Evolutionary conservation across 2,329 filamentous ascomycete genomes (phyloP).

Genomic region (Colletotrichum musicola): DNA sequence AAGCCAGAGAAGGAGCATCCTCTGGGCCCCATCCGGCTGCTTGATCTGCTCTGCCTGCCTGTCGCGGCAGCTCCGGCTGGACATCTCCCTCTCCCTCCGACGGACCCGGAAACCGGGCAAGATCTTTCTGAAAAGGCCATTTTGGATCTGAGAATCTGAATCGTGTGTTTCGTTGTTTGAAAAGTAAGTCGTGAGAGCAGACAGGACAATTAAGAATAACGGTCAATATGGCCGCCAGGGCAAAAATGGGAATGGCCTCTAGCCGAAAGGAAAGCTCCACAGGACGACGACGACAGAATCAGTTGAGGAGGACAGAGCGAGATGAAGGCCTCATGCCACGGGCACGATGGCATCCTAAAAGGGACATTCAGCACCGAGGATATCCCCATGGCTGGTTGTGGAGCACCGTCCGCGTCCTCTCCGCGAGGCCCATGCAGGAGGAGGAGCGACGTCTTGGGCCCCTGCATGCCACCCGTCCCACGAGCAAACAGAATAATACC

Average conservation of each 20-base stretch:
- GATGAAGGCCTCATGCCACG: slow-evolving; percentile 1
- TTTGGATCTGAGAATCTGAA: slow-evolving; percentile 26
- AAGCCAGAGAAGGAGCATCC: slow-evolving; percentile 50
- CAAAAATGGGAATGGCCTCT: slow-evolving; percentile 22
- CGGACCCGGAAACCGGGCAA: slow-evolving; percentile 48
- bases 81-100: slow-evolving; percentile 43
- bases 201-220: neutral
- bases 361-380: neutral
- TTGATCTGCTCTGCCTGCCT: slow-evolving; percentile 27
- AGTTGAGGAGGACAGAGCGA: slow-evolving; percentile 2
- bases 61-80: slow-evolving; percentile 40
- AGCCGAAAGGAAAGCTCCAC: neutral
- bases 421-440: slow-evolving; percentile 6
- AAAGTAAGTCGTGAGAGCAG: neutral
- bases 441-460: slow-evolving; percentile 2
- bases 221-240: slow-evolving; percentile 29
- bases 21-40: slow-evolving; percentile 44
- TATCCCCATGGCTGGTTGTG: slow-evolving; percentile 2
- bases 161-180: neutral
- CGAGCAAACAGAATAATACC: slow-evolving; percentile 20
- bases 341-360: slow-evolving; percentile 21
- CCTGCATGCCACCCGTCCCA: slow-evolving; percentile 24
- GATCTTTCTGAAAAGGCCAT: slow-evolving; percentile 45
- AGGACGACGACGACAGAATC: neutral
- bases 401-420: slow-evolving; percentile 4